Percentiles rank a stretch among this genome's conserved stretches.
These are phyloP conservation scores for Alternaria gaisen DNA, from an alignment of 2,329 filamentous ascomycete species.

Conservation along the genomic window DNA sequence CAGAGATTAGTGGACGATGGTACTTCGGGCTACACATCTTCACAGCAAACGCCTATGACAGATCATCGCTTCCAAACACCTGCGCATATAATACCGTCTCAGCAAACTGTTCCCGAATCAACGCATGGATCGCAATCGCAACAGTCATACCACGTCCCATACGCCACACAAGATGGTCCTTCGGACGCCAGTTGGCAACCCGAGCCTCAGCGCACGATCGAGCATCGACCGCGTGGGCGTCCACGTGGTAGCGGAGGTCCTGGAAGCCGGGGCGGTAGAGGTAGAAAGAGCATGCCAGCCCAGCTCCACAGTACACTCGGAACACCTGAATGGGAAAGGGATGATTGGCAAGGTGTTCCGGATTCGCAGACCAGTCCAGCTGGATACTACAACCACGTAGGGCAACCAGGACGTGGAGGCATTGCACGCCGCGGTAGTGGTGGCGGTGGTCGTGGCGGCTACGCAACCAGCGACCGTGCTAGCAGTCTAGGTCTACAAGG, in stretches of 20 bases:
- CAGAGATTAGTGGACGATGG: conserved; percentile 53
- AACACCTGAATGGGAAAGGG: conserved; percentile 55
- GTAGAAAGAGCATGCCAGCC: conserved; percentile 50
- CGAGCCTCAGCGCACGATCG: conserved; percentile 41
- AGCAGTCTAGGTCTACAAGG: conserved; percentile 43
- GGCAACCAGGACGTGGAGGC: conserved; percentile 37
- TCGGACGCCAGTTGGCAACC: conserved; percentile 46
- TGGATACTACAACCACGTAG: conserved; percentile 45
- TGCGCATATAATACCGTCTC: conserved; percentile 35
- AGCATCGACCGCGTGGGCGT: conserved; percentile 47
- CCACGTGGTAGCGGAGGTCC: conserved; percentile 52
- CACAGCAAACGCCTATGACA: conserved; percentile 16
- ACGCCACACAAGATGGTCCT: conserved; percentile 39
- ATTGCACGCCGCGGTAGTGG: conserved; percentile 49
- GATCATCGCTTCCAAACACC: conserved; percentile 30
- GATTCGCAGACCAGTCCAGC: conserved; percentile 50
- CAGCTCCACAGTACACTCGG: conserved; percentile 34
- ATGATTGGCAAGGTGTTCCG: conserved; percentile 46
- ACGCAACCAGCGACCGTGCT: conserved; percentile 37
- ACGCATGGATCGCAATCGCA: conserved; percentile 35
- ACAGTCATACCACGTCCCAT: conserved; percentile 36
- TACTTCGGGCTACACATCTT: conserved; percentile 39
- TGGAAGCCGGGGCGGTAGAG: conserved; percentile 49
- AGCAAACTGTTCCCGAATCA: conserved; percentile 41
- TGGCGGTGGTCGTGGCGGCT: conserved; percentile 35